Conservation (phyloP, 176 grass and related monocot species). For the Carex pumila region DNA sequence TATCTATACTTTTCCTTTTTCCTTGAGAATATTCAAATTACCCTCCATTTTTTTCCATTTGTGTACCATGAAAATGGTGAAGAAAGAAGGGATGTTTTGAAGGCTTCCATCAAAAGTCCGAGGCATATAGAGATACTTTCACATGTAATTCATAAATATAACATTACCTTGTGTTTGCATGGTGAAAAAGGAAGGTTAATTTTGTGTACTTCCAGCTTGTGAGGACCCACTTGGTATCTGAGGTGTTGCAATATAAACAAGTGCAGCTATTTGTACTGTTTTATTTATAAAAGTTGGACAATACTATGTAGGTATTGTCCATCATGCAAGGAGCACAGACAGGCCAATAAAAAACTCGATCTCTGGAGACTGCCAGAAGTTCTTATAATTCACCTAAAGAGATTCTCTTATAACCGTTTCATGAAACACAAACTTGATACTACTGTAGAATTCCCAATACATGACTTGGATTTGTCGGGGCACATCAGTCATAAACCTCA, state of each 20-base stretch:
- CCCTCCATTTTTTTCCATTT: neutral
- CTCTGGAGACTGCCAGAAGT: slow-evolving; percentile 95
- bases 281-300: slow-evolving; percentile 1
- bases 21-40: neutral
- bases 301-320: slow-evolving; percentile 67
- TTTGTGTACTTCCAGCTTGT: neutral
- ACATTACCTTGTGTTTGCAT: neutral
- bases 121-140: neutral
- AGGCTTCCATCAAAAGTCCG: neutral
- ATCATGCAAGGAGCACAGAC: slow-evolving; percentile 67
- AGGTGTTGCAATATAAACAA: neutral
- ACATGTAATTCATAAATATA: neutral
- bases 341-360: slow-evolving; percentile 89
- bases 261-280: neutral
- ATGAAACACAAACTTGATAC: slow-evolving; percentile 93
- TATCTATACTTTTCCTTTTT: neutral
- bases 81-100: neutral
- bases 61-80: neutral
- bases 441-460: slow-evolving; percentile 77
- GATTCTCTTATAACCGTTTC: slow-evolving; percentile 73
- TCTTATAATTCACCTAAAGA: slow-evolving; percentile 91
- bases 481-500: slow-evolving; percentile 39
- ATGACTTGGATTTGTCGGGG: slow-evolving; percentile 69
- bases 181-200: neutral
- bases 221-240: neutral